Percentiles rank a stretch among this genome's conserved stretches.
These are phyloP conservation scores for Piper betle DNA, from an alignment of 164 flowering plant species.

Conservation along the genomic window DNA sequence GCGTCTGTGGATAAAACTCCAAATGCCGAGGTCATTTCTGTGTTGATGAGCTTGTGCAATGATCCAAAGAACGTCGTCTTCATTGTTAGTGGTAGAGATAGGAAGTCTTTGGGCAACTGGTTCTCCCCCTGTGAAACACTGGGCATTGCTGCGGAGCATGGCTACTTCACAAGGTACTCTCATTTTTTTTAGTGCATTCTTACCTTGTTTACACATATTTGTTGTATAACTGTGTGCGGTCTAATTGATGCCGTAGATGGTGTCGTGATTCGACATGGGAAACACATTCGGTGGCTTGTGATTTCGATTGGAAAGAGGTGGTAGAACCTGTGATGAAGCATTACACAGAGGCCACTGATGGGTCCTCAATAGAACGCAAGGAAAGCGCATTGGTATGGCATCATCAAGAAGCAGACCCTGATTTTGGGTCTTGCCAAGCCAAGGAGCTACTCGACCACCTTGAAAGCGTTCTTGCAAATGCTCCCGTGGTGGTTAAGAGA, in stretches of 20 bases:
- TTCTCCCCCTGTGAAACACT: conserved; percentile 9
- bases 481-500: conserved; percentile 12
- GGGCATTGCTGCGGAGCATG: conserved; percentile 14
- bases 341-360: conserved; percentile 13
- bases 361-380: conserved; percentile 11
- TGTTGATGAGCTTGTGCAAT: conserved; percentile 7
- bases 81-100: conserved; percentile 14
- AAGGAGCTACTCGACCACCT: conserved; percentile 11
- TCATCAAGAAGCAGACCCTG: conserved; percentile 15
- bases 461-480: conserved; percentile 14
- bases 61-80: conserved; percentile 12
- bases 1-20: conserved; percentile 10
- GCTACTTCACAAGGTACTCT: conserved; percentile 11
- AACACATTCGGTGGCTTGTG: conserved; percentile 4
- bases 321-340: conserved; percentile 12
- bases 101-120: conserved; percentile 8
- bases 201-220: too few species aligned
- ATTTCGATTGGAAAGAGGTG: conserved; percentile 11
- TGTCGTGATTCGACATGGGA: conserved; percentile 10
- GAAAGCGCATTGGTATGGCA: conserved; percentile 14
- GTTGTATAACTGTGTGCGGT: not conserved
- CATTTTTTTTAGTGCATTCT: not conserved
- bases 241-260: conserved; percentile 3
- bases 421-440: conserved; percentile 15
- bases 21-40: conserved; percentile 8